Evolutionary conservation across 805 yeast species (phyloP).

Genomic region (Metschnikowia arizonensis): DNA sequence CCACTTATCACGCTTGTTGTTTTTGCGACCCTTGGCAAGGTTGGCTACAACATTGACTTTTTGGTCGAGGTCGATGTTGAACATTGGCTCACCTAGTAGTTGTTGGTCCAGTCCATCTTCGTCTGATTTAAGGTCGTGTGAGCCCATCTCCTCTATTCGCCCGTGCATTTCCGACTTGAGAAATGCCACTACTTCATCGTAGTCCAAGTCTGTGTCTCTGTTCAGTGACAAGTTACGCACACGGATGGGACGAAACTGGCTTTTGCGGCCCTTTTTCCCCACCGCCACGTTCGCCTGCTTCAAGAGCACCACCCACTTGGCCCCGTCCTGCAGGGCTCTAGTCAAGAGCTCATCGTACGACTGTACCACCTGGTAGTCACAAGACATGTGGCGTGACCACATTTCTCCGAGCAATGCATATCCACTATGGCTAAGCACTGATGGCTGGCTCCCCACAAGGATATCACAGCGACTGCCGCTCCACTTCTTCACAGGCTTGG

Average conservation of each 20-base stretch:
- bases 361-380: constrained; percentile 49
- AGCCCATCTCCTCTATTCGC: constrained; percentile 1
- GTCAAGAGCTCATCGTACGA: constrained; percentile 59
- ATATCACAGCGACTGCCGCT: constrained; percentile 70
- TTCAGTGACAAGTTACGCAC: constrained; percentile 58
- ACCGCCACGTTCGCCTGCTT: constrained; percentile 54
- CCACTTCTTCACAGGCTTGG: constrained; percentile 38
- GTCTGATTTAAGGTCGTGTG: not conserved
- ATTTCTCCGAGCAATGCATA: constrained; percentile 57
- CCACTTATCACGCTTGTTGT: constrained; percentile 74
- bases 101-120: not conserved
- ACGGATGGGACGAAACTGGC: constrained; percentile 69
- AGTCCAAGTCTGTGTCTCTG: constrained; percentile 68
- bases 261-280: constrained; percentile 32
- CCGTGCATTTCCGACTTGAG: constrained; percentile 25
- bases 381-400: constrained; percentile 77
- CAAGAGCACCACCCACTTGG: constrained; percentile 71
- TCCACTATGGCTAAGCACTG: constrained; percentile 55
- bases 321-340: constrained; percentile 64
- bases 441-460: constrained; percentile 62
- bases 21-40: constrained; percentile 76
- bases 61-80: constrained; percentile 42
- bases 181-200: constrained; percentile 53
- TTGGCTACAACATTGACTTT: constrained; percentile 67
- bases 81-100: constrained; percentile 26